Evolutionary conservation across 2,329 filamentous ascomycete species (phyloP).

Genomic region (Cytospora chrysosperma): DNA sequence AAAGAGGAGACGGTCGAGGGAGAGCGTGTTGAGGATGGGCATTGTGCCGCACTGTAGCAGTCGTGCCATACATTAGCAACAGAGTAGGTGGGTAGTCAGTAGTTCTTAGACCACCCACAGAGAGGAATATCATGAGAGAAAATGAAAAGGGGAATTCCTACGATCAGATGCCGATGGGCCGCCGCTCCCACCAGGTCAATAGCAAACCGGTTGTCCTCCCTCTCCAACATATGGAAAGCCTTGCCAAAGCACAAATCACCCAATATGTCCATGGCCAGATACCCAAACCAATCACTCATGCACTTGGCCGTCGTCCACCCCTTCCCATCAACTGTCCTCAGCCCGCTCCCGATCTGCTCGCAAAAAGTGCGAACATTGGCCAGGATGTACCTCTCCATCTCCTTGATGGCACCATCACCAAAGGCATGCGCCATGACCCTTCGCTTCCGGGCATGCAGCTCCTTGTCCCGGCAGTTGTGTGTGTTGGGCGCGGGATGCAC

Average conservation of each 20-base stretch:
- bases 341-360: conserved; percentile 49
- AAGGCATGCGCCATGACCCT: conserved; percentile 72
- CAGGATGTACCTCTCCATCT: conserved; percentile 67
- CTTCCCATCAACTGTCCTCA: conserved; percentile 44
- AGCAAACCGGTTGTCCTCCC: conserved; percentile 62
- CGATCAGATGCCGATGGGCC: conserved; percentile 66
- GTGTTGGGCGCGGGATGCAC: conserved; percentile 70
- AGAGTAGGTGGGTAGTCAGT: neutral
- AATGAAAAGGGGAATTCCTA: conserved; percentile 41
- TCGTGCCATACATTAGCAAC: conserved; percentile 26
- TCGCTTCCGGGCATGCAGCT: conserved; percentile 67
- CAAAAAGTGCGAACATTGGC: conserved; percentile 67
- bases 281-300: conserved; percentile 64
- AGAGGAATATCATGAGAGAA: neutral
- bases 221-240: conserved; percentile 61
- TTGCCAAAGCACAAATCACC: conserved; percentile 62
- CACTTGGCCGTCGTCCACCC: conserved; percentile 59
- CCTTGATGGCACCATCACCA: conserved; percentile 62
- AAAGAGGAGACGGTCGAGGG: conserved; percentile 67
- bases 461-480: conserved; percentile 69
- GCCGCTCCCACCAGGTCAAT: conserved; percentile 66
- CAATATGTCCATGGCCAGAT: conserved; percentile 62
- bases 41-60: conserved; percentile 63
- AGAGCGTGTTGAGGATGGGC: conserved; percentile 65
- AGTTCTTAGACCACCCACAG: neutral